Base-by-base conservation (phyloP, 192 early-diverging fungal genomes). In the Rhizoclosmatium sp. region DNA sequence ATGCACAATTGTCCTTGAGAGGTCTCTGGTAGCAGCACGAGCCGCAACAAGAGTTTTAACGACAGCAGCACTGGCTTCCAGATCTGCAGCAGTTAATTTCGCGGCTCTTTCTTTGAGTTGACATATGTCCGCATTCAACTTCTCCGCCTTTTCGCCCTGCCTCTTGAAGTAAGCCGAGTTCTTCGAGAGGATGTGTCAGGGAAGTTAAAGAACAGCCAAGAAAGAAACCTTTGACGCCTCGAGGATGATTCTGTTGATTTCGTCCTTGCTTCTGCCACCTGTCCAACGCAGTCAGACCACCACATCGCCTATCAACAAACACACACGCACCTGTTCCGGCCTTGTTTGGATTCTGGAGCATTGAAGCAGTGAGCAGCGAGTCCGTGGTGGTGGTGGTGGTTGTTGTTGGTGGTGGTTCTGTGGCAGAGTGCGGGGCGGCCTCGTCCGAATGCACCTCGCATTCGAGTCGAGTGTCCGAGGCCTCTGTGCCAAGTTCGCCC, bases 1-100 rank as follows among this genome's bases (percentile, higher is more conserved):
- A 78, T 90, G 90, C 12, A 89, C 87, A 45, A 93, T 92, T 46
- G 59, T 76, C 40, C 87, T 83, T 5, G 75, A 77, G 23, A 92
- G 59, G 39, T 92, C 89, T 47, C 91, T 67, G 10, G 48, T 74
- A 2, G 58, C 44, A 58, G 89, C 87, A 19, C 89, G 51, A 2
- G 75, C 77, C 23, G 71, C 23, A 5, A 91, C 65, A 77, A 76
- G 74, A 31, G 76, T 80, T 56, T 90, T 69, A 2, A 90, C 83
- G 7, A 82, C 66, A 14, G 4, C 47, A 19, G 59, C 48, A 67
- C 85, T 84, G 10, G 59, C 47, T 39, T 80, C 75, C 14, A 93
- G 21, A 45, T 89, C 84, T 60, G 76, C 65, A 12, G 78, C 40
- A 42, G 82, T 78, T 16, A 90, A 64, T 21, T 75, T 44, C 48